These are phyloP conservation scores for Leucaena leucocephala DNA, from an alignment of 306 rosid species.

Conservation along the genomic window DNA sequence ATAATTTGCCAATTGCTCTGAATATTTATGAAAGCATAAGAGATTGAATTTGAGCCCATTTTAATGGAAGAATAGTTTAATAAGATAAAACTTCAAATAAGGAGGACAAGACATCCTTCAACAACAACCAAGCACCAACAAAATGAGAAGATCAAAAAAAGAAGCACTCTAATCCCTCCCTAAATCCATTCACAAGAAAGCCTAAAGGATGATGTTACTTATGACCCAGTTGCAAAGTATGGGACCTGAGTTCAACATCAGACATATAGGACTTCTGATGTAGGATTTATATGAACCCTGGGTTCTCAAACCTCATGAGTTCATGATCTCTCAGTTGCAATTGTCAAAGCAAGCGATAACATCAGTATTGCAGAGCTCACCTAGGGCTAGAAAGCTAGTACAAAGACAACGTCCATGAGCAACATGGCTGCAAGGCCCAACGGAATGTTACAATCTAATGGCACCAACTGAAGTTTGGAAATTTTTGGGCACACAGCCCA, in stretches of 20 bases:
- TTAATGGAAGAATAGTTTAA: background rate
- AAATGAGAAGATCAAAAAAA: background rate
- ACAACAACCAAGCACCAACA: slow-evolving; percentile 3
- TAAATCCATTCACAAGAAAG: background rate
- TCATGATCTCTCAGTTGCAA: background rate
- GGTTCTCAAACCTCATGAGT: background rate
- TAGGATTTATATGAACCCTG: background rate
- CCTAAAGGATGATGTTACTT: background rate
- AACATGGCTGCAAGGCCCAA: background rate
- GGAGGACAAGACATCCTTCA: no score
- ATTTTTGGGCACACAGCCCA: background rate
- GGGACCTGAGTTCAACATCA: background rate
- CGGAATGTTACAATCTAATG: background rate
- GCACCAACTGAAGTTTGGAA: background rate
- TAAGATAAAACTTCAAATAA: background rate
- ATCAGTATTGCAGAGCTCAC: background rate
- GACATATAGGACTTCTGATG: background rate
- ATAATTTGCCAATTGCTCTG: slow-evolving; percentile 7
- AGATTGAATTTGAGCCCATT: background rate
- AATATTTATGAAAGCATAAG: slow-evolving; percentile 7
- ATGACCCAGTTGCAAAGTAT: background rate
- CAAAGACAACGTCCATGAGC: background rate
- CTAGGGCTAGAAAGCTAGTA: background rate
- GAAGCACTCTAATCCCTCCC: background rate
- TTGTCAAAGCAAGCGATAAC: background rate